Evolutionary conservation across 306 rosid species (phyloP).

Genomic region (Herpetospermum pedunculosum): DNA sequence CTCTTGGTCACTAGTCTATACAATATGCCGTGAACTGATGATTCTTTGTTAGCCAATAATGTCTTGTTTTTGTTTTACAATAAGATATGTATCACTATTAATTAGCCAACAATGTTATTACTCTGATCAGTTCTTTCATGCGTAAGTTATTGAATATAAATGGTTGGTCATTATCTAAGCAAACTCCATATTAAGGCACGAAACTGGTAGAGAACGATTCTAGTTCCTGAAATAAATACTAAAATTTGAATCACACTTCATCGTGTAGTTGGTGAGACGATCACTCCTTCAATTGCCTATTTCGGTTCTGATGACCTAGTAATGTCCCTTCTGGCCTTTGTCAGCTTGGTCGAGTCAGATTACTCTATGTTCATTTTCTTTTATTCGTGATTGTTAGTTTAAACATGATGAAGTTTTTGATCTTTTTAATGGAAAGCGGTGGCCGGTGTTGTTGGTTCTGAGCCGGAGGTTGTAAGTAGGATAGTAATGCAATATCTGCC

Average conservation of each 20-base stretch:
- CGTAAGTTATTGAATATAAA: not conserved
- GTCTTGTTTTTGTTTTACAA: not conserved
- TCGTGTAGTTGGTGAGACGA: not conserved
- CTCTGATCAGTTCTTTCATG: not conserved
- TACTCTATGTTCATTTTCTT: not conserved
- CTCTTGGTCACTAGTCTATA: too few relatives aligned
- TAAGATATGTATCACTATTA: not conserved
- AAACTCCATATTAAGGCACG: not conserved
- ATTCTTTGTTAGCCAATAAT: not conserved
- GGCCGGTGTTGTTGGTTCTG: not conserved
- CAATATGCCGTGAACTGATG: not conserved
- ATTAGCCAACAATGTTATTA: not conserved
- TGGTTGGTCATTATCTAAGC: not conserved
- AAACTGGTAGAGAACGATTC: not conserved
- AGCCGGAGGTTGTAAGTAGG: not conserved
- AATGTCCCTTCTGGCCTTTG: not conserved
- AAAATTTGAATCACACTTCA: not conserved
- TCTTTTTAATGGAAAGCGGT: not conserved
- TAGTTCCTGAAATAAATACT: not conserved
- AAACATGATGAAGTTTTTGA: not conserved
- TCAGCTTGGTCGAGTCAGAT: not conserved
- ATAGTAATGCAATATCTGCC: not conserved
- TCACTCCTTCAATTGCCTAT: not conserved
- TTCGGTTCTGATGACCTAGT: not conserved
- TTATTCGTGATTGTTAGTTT: not conserved